Conservation (phyloP, 202 grass and related monocot species). For the Saccharum hybrid region DNA sequence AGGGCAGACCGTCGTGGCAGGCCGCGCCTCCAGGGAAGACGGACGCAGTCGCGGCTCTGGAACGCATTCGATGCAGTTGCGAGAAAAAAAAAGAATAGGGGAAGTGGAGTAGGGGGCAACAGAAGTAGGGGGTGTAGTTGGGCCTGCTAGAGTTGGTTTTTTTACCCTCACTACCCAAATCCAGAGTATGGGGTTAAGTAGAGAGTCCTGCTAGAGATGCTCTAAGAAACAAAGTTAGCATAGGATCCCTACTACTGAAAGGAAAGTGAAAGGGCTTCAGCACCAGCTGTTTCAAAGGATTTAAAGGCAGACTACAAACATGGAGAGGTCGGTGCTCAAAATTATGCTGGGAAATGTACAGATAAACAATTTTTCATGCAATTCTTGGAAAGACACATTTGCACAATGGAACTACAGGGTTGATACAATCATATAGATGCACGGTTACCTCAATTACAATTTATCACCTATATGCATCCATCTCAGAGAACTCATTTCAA, state of each 20-base stretch:
- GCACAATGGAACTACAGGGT: slow-evolving; percentile 31
- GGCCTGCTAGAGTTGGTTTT: no score
- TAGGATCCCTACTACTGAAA: slow-evolving; percentile 38
- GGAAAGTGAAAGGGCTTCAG: slow-evolving; percentile 35
- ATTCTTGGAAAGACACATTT: slow-evolving; percentile 22
- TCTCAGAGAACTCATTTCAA: slow-evolving; percentile 53
- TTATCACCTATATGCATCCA: slow-evolving; percentile 58
- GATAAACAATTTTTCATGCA: neutral
- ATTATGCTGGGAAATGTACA: slow-evolving; percentile 12
- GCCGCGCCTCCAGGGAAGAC: no score
- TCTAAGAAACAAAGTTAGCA: slow-evolving; percentile 46
- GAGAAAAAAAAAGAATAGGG: no score
- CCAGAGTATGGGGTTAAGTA: no score
- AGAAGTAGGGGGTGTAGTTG: no score
- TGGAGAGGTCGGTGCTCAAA: slow-evolving; percentile 2
- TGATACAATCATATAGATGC: slow-evolving; percentile 55
- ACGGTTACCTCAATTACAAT: slow-evolving; percentile 50
- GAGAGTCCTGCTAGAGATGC: no score
- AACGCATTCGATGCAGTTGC: no score
- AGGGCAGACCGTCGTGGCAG: no score
- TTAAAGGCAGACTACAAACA: slow-evolving; percentile 31
- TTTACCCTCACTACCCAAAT: no score
- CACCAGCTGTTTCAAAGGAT: slow-evolving; percentile 33
- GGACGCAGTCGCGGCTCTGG: no score
- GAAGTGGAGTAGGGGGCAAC: no score